Evolutionary conservation across 805 yeast species (phyloP), one percentile per base, ranked within the genome.

Genomic region (Yarrowia deformans): DNA sequence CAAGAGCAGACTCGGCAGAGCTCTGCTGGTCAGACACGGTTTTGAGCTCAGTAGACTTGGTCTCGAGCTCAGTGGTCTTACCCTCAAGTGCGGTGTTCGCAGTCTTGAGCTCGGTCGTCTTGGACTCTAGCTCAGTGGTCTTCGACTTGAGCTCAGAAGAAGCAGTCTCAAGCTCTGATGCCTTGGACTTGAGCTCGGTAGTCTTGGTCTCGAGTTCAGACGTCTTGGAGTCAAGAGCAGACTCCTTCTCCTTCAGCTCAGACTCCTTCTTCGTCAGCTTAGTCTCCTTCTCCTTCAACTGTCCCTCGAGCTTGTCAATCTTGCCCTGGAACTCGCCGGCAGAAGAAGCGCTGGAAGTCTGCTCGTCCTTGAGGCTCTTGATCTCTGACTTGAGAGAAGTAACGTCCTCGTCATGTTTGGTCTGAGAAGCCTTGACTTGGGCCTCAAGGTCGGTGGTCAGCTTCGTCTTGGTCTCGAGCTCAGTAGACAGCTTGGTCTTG

Each of bases 21-120:
- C 23, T 8, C 39, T 49, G 54, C 54, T 32, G 32, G 37, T 49
- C 54, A 18, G 52, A 39, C 50, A 6, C 35, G 9, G 49, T 58
- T 70, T 39, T 34, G n/a, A 32, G 67, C 40, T 67, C 55, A 8
- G 34, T 35, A n/a, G 32, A 29, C 66, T 66, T 66, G 9, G 67
- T 14, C n/a, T 45, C 52, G 10, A 50, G 32, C 14, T 45, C 49
- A 9, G 14, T 45, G 29, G 49, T 18, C 32, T 10, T 40, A 18
- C 16, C 42, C 42, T 39, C 16, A 39, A 39, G 43, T 6, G 40
- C 56, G 1, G 18, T 43, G 32, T 50, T 49, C 39, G 39, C 32
- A 4, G 42, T 37, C 56, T 55, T 19, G 16, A 48, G 52, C 18
- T 48, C 35, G 1, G n/a, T 2, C 4, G 52, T 32, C 39, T 49